phyloP scores from a whole-genome alignment of 2,329 filamentous ascomycete genomes.

The Alternaria sp. region DNA sequence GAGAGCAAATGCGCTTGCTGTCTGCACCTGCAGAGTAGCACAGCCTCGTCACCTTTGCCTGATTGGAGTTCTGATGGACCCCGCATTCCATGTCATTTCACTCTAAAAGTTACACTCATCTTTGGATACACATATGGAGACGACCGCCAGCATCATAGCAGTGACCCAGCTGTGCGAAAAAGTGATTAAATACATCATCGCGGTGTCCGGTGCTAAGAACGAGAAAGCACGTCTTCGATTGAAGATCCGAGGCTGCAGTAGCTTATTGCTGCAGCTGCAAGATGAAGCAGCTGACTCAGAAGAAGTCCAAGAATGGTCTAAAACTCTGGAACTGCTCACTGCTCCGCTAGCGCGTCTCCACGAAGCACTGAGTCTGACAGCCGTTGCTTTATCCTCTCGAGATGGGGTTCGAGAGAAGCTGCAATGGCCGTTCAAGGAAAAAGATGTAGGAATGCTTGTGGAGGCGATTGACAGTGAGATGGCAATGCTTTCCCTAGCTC shows the following conservation, averaged over 20 bases:
- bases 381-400: neutral
- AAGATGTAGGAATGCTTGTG: neutral
- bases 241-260: neutral
- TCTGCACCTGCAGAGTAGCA: too few relatives aligned
- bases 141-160: neutral
- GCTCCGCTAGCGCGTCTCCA: neutral
- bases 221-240: neutral
- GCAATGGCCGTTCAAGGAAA: neutral
- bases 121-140: neutral
- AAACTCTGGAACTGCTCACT: neutral
- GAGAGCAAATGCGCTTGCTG: too few relatives aligned
- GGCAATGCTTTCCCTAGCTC: neutral
- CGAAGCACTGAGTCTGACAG: neutral
- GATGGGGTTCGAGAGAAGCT: neutral
- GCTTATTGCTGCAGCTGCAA: neutral
- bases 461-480: neutral
- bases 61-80: too few relatives aligned
- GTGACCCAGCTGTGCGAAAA: neutral
- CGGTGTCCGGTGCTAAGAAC: neutral
- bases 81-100: too few relatives aligned
- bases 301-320: neutral
- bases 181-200: neutral
- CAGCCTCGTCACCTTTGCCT: too few relatives aligned
- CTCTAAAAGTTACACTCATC: too few relatives aligned
- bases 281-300: neutral